These are phyloP conservation scores for Jatropha multifida DNA, from an alignment of 441 rosid species.

Conservation along the genomic window DNA sequence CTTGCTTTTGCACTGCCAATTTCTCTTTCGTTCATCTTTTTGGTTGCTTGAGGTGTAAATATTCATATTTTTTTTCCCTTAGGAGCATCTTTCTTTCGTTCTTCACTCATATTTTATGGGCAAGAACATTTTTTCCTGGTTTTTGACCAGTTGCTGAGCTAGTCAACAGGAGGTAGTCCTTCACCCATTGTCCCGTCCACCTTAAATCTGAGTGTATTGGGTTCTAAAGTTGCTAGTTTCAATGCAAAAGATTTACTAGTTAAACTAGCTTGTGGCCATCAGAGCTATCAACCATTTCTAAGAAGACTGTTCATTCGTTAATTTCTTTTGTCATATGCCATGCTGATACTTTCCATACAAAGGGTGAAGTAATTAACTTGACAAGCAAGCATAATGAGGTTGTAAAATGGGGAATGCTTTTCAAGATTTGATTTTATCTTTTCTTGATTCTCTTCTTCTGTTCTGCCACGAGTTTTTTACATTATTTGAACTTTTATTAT, in stretches of 20 bases:
- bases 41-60: neutral
- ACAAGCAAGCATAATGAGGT: neutral
- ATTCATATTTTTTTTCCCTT: neutral
- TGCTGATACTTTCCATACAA: neutral
- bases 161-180: neutral
- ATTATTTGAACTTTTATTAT: neutral
- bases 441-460: neutral
- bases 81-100: slow-evolving; percentile 3
- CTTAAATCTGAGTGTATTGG: neutral
- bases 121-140: neutral
- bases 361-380: neutral
- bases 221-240: neutral
- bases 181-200: neutral
- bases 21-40: neutral
- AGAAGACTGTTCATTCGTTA: neutral
- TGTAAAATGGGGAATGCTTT: neutral
- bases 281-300: neutral
- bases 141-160: neutral
- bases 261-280: neutral
- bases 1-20: slow-evolving; percentile 1
- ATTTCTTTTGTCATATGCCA: neutral
- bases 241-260: neutral
- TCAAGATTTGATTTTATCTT: neutral
- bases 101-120: neutral
- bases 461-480: neutral